A percentile compares a stretch with the other conserved stretches of the same genome.
Evolutionary conservation across 345 rosid genomes (phyloP).

Genomic region (Pistacia integerrima): DNA sequence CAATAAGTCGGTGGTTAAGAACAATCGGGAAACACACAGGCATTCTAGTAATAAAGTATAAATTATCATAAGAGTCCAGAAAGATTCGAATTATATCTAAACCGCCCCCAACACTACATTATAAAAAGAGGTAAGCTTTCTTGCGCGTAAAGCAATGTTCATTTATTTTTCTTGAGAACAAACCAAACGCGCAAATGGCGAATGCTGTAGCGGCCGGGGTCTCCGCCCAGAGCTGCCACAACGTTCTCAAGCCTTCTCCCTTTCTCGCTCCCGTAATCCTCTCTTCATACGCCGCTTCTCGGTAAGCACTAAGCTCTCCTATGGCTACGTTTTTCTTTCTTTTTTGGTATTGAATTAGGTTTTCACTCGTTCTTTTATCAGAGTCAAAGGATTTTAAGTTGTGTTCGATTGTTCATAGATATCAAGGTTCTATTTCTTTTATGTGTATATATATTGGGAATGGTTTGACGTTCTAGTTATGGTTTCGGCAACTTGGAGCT

Average conservation of each 20-base stretch:
- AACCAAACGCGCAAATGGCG: neutral
- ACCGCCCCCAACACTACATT: too few relatives aligned
- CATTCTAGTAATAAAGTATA: too few relatives aligned
- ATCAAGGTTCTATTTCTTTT: neutral
- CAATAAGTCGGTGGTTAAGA: neutral
- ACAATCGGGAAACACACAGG: neutral
- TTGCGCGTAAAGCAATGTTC: constrained; percentile 15
- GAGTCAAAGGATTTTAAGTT: neutral
- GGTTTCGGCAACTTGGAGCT: neutral
- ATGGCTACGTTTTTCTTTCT: neutral
- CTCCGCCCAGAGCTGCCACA: constrained; percentile 9
- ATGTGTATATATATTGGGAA: neutral
- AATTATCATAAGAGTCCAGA: too few relatives aligned
- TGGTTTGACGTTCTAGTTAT: neutral
- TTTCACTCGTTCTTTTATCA: neutral
- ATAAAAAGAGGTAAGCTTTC: neutral
- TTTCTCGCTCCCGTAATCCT: neutral
- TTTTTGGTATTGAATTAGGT: neutral
- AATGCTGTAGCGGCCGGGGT: neutral
- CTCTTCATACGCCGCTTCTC: neutral
- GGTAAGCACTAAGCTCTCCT: constrained; percentile 3
- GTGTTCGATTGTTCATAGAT: neutral
- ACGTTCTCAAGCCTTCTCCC: neutral
- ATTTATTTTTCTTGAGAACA: neutral
- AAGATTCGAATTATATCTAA: too few relatives aligned